Base-by-base conservation (phyloP, 1,284 basidiomycete genomes). In the Vanrija sp. region DNA sequence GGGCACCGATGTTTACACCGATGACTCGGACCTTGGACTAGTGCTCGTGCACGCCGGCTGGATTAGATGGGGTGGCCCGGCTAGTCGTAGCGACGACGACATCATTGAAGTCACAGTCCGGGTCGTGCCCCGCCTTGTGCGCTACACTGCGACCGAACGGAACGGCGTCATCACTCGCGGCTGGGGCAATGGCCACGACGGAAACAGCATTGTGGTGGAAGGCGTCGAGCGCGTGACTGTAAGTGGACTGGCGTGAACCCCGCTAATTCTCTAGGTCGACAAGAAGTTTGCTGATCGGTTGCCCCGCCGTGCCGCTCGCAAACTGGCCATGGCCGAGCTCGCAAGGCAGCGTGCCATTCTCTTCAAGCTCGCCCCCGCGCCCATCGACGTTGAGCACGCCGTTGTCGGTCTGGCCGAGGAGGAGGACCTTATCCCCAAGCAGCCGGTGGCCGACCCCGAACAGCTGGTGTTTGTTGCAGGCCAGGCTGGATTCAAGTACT, bases 1-100 rank as follows among this genome's bases (percentile, higher is more conserved):
- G 81, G 81, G 81, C 6, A 81, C 80, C 4, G 81, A 82, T 50
- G 78, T 82, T 37, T 83, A 82, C 62, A 82, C 81, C n/a, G 81
- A 83, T 64, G 81, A 83, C 63, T 82, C 80, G 23, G 80, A 82
- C 61, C 69, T 81, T 6, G 69, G 81, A 1, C 75, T 77, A 15
- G 75, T 82, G 46, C 75, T 79, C 27, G 65, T 82, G 5, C 81
- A 83, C 62, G 77, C 78, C 1, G 81, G 81, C 12, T 82, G 80
- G 80, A 64, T 78, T 47, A 70, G 74, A 55, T 77, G 72, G 68
- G 59, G 52, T 20, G 49, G 39, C 42, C 45, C 22, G 35, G 51
- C 41, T 37, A 54, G 23, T 18, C 49, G 51, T 22, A 45, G 43
- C 16, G 55, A 54, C 22, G 59, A 61, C 44, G 77, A 79, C 53